Base-by-base conservation (phyloP, 176 grass and related monocot genomes). In the Cenchrus americanus region DNA sequence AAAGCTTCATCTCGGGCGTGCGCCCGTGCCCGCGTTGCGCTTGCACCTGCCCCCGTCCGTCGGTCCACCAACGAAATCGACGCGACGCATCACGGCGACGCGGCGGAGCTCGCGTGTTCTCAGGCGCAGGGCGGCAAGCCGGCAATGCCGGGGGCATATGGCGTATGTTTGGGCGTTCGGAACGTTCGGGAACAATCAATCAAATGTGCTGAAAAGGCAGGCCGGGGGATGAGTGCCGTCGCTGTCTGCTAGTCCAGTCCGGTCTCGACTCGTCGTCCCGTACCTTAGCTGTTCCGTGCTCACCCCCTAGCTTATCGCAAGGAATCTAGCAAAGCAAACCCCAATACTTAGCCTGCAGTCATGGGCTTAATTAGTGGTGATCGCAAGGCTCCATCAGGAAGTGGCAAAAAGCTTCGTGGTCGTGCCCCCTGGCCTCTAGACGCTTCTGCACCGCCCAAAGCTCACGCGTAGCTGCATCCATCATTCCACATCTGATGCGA, bases 121-220 rank as follows among this genome's bases (percentile, higher is more conserved):
- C 47, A 5, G 12, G 77, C 69, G 76, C 46, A 46, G 44, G 47
- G 32, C 59, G 27, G 27, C 27, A 30, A 30, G 27, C 27, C 27
- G 27, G 27, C 27, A 30, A 30, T 30, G 27, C 50, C 14, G 3
- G 14, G 50, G 50, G 18, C 54, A 7, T 57, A 7, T 57, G 54
- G 54, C 54, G 69, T 69, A 65, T 5, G 66, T 30, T 5, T 37
- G 74, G 11, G 22, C 50, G 18, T 2, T 69, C 13, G 6, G 71
- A 77, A 79, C 57, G 67, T 73, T 76, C 71, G 55, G 53, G 79
- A 69, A n/a, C n/a, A n/a, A n/a, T n/a, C 71, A 21, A 10, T 10
- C 19, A 3, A 9, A 9, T 0, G 51, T n/a, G n/a, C n/a, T n/a
- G n/a, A n/a, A n/a, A n/a, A n/a, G n/a, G n/a, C n/a, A n/a, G n/a